phyloP scores from a whole-genome alignment of 2,329 filamentous ascomycete genomes.

The Annulohypoxylon truncatum region DNA sequence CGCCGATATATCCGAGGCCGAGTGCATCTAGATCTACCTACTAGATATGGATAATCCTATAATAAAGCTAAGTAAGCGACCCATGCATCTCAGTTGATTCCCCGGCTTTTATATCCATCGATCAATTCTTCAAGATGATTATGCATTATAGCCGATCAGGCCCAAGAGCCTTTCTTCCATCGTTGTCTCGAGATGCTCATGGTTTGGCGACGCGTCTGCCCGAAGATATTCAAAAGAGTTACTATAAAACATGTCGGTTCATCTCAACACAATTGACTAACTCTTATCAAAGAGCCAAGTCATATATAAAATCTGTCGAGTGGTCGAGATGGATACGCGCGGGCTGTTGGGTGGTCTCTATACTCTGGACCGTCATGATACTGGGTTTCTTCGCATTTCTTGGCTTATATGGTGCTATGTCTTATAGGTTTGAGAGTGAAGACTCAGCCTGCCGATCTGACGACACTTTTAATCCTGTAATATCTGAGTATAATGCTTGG shows the following conservation, averaged over 20 bases:
- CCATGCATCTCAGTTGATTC: neutral
- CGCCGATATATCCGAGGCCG: neutral
- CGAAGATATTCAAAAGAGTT: neutral
- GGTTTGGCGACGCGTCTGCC: neutral
- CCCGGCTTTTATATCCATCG: neutral
- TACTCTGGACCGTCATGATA: neutral
- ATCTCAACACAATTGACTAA: neutral
- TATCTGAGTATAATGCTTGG: slow-evolving; percentile 27
- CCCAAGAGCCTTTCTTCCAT: neutral
- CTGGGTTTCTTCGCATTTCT: slow-evolving; percentile 10
- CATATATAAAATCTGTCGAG: slow-evolving; percentile 3
- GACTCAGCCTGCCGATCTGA: slow-evolving; percentile 30
- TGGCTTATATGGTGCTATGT: neutral
- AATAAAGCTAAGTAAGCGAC: neutral
- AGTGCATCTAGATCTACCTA: neutral
- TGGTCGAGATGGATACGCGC: slow-evolving; percentile 4
- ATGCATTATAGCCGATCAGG: neutral
- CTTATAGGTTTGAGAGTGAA: neutral
- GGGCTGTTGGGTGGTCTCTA: slow-evolving; percentile 1
- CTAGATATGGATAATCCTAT: neutral
- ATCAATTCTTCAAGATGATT: neutral
- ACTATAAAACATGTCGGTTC: neutral
- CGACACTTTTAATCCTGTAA: slow-evolving; percentile 21
- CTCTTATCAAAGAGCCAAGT: slow-evolving; percentile 1
- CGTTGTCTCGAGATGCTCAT: neutral